Conservation (phyloP, 2,329 filamentous ascomycete species). For the Fusarium staphyleae region DNA sequence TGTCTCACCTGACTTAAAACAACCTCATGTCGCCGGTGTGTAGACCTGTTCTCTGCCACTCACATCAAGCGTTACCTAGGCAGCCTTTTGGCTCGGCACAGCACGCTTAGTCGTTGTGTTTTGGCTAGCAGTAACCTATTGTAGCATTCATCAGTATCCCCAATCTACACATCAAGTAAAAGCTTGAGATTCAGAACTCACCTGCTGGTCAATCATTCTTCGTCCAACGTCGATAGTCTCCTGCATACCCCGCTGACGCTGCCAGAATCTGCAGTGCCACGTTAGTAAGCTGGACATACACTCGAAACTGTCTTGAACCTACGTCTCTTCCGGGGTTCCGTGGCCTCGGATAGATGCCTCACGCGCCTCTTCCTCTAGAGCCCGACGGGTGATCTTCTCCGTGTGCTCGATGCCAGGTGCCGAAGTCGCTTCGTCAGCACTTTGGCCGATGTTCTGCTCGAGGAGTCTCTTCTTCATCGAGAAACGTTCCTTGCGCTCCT, state of each 20-base stretch:
- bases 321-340: conserved; percentile 60
- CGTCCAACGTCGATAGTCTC: conserved; percentile 66
- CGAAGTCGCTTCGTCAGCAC: conserved; percentile 57
- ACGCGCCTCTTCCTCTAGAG: conserved; percentile 69
- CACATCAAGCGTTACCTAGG: conserved; percentile 1
- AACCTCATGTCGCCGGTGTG: not conserved
- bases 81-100: conserved; percentile 33
- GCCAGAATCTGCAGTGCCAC: conserved; percentile 60
- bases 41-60: too few species aligned
- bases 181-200: conserved; percentile 17
- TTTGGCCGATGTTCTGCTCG: conserved; percentile 71
- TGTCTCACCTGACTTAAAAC: not conserved
- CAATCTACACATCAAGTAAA: not conserved
- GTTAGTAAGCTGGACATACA: conserved; percentile 29
- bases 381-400: conserved; percentile 69
- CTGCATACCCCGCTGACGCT: conserved; percentile 63
- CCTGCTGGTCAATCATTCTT: conserved; percentile 59
- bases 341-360: conserved; percentile 57
- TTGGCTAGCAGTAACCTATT: conserved; percentile 21
- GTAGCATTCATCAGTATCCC: conserved; percentile 9
- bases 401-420: conserved; percentile 57
- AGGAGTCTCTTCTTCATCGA: conserved; percentile 80
- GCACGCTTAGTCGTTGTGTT: conserved; percentile 28
- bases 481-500: conserved; percentile 83
- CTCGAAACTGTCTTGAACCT: conserved; percentile 34